Conservation (phyloP, 1,284 basidiomycete species). For the Irpex rosettiformis region DNA sequence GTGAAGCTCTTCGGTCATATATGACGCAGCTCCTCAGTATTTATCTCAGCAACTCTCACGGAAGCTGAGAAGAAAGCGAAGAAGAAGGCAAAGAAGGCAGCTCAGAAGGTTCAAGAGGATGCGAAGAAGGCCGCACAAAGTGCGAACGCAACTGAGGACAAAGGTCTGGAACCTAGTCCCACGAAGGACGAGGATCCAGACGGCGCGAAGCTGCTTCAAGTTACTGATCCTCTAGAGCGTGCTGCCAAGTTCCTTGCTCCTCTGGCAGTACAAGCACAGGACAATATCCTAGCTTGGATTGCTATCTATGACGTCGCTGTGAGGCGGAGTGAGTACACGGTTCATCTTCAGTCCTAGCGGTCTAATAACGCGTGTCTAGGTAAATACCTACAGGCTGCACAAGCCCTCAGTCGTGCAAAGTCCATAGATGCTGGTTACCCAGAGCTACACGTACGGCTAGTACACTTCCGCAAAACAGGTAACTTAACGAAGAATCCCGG, state of each 20-base stretch:
- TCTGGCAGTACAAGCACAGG: constrained; percentile 50
- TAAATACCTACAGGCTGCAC: constrained; percentile 77
- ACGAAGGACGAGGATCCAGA: constrained; percentile 83
- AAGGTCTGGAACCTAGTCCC: constrained; percentile 62
- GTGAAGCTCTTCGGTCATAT: constrained; percentile 3
- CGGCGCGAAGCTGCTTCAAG: constrained; percentile 67
- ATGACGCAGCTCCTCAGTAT: not conserved
- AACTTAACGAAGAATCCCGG: no score
- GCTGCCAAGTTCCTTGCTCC: constrained; percentile 76
- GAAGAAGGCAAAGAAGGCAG: constrained; percentile 88
- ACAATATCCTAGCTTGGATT: constrained; percentile 71
- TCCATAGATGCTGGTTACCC: constrained; percentile 58
- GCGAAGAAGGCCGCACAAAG: constrained; percentile 44
- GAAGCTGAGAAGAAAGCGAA: constrained; percentile 84
- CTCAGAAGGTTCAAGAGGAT: constrained; percentile 64
- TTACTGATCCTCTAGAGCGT: constrained; percentile 70
- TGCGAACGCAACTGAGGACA: constrained; percentile 62
- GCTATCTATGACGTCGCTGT: constrained; percentile 80
- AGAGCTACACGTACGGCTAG: constrained; percentile 67
- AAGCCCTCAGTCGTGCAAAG: constrained; percentile 63
- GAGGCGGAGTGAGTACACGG: constrained; percentile 58
- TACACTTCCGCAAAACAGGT: constrained; percentile 64
- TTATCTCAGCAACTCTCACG: constrained; percentile 38
- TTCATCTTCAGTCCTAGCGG: constrained; percentile 1
- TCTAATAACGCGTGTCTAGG: constrained; percentile 40